Base-by-base conservation (phyloP, 768 basidiomycete species). In the Auricularia sp. region DNA sequence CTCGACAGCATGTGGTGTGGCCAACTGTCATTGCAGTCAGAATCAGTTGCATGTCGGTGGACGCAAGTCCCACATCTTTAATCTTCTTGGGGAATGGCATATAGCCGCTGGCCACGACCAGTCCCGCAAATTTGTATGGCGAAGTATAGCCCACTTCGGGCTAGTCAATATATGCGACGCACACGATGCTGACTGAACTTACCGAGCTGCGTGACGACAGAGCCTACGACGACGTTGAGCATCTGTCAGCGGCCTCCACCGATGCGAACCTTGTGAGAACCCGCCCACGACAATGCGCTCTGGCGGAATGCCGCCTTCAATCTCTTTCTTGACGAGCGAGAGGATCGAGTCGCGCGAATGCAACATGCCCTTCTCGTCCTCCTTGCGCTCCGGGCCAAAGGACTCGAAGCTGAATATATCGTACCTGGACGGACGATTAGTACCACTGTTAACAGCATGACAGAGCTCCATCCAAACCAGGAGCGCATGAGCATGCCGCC, bases 211-310 rank as follows among this genome's bases (percentile, higher is more conserved):
- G 18, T 51, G 18, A 51, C 47, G 18, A 51, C 47, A 51, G 47
- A 51, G 11, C 47, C 47, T 51, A 6, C 16, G 21, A 51, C 12
- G n/a, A 21, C 54, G 21, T 56, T 23, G 21, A 21, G 23, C 62
- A 21, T 3, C 21, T 16, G 39, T 7, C 29, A 61, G 33, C 21
- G 35, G 21, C 71, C 47, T 12, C 23, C 12, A 34, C 8, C 23
- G 34, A 29, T 11, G 12, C 34, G 5, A 90, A 43, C 91, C 93
- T 73, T 96, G 93, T 66, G 86, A 88, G 77, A 95, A 96, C 10
- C 94, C 94, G 42, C 91, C 93, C 29, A 98, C 74, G 36, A 96
- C 81, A 69, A 96, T 88, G 61, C 88, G 83, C 63, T 80, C 78
- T 33, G 87, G 76, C 8, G 84, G 80, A 62, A 88, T 84, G 39